These are phyloP conservation scores for Penicillium occitanis DNA, from an alignment of 2,329 filamentous ascomycete species.

Conservation along the genomic window DNA sequence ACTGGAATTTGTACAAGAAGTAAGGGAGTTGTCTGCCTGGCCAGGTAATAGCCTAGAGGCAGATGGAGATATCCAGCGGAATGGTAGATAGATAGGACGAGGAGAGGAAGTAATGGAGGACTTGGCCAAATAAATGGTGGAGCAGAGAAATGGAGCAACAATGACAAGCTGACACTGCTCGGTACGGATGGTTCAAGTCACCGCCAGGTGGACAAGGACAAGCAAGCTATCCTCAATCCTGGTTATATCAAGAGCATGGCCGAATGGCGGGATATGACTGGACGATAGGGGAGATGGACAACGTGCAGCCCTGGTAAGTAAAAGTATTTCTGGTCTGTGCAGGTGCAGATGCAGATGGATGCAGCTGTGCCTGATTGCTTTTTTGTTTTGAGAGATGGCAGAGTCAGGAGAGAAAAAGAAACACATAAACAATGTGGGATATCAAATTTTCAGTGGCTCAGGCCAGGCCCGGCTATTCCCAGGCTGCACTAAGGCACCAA, in stretches of 20 bases:
- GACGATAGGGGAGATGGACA: constrained; percentile 11
- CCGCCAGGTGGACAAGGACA: constrained; percentile 15
- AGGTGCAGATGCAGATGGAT: not conserved
- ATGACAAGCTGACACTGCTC: not conserved
- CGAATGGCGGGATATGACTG: constrained; percentile 15
- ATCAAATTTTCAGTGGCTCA: constrained; percentile 14
- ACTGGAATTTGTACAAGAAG: constrained; percentile 21
- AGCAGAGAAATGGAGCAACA: not conserved
- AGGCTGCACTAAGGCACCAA: constrained; percentile 5
- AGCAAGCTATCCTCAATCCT: constrained; percentile 1
- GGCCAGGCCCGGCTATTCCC: constrained; percentile 7
- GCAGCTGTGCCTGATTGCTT: not conserved
- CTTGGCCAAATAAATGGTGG: constrained; percentile 1
- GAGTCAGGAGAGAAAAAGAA: constrained; percentile 11
- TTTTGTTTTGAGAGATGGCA: not conserved
- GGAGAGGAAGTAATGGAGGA: not conserved
- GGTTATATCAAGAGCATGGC: constrained; percentile 19
- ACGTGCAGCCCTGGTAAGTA: not conserved
- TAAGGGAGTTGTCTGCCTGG: constrained; percentile 13
- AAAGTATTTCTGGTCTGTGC: not conserved
- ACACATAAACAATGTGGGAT: not conserved
- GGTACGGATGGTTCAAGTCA: not conserved
- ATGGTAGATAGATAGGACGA: not conserved
- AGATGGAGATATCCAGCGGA: not conserved
- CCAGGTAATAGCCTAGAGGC: constrained; percentile 2